Base-by-base conservation (phyloP, 2,329 filamentous ascomycete genomes). In the Fusarium sp. region DNA sequence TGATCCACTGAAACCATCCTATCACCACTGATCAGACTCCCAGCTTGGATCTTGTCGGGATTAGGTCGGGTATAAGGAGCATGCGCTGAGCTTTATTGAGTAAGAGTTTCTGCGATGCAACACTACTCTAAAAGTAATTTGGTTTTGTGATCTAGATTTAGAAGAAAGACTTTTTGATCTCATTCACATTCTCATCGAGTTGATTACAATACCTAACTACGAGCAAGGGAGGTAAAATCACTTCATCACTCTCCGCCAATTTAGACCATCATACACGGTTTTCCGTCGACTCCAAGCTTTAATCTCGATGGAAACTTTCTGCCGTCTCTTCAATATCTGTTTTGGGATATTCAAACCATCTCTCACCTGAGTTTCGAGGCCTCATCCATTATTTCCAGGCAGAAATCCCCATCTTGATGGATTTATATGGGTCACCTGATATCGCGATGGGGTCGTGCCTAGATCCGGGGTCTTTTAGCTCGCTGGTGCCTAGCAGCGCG, bases 401-500 rank as follows among this genome's bases (percentile, higher is more conserved):
- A 72, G 34, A 67, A 47, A 67, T 56, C 60, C 61, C 69, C 60
- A 56, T 40, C 38, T 40, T 22, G 30, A 48, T 15, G 6, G 2
- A 16, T 53, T 66, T 25, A 46, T 68, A 41, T 60, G 46, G 22
- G 2, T 62, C 74, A 77, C 74, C 72, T 78, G 77, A 78, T 52
- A 30, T 58, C 74, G 77, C 69, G 75, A 44, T 22, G 56, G 27
- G 54, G 44, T 76, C 74, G 76, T 68, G 72, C 61, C 59, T 47
- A 53, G 40, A 51, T 22, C 5, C 32, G 13, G 10, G 20, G 43
- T 44, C 20, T 47, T 62, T 30, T 67, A 62, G 65, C 66, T 61
- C 62, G 70, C 65, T 76, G 75, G 63, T 77, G 76, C 76, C 73
- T 75, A 44, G 49, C 63, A 56, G 32, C 72, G 69, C 65, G 67